Base-by-base conservation (phyloP, 2,329 filamentous ascomycete genomes). In the Biscogniauxia marginata region DNA sequence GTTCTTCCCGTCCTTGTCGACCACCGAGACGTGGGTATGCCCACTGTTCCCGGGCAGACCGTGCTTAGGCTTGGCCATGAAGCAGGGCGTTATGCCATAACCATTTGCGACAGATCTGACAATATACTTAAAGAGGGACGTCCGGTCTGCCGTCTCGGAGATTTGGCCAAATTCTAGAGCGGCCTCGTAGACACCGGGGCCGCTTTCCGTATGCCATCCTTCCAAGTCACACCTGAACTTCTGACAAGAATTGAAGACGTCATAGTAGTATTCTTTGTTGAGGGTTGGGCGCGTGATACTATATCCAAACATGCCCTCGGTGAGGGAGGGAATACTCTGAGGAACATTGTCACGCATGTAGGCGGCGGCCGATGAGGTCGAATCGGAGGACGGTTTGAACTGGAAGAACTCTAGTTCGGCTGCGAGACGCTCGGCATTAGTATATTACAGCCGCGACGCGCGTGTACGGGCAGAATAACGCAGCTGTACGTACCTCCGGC, bases 31-130 rank as follows among this genome's bases (percentile, higher is more conserved):
- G 73, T 99, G 95, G 81, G 96, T 93, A 72, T 99, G 95, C 1
- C 95, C 95, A 61, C 89, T 95, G 77, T 98, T 98, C 48, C 95
- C 95, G 0, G 95, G 95, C 0, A 98, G 79, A 0, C 93, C 92
- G 67, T 96, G 84, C 63, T 90, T 87, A 2, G 95, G 95, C 75
- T 99, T 99, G 16, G 95, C 95, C 95, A 99, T 99, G 79, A 99
- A 99, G 74, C 91, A 96, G 0, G 95, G 95, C 0, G 91, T 96
- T 70, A 99, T 96, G 63, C 91, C 91, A 71, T 92, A 90, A 69
- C 91, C 89, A 55, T 86, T 89, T 46, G 90, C 91, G 43, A 96
- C 84, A 8, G 91, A 92, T 76, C 96, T 97, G 63, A 96, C 92
- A 19, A 89, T 86, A 66, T 96, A 88, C 81, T 99, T 99, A 86